Conservation (phyloP, 2,329 filamentous ascomycete genomes). For the Emericellopsis atlantica region DNA sequence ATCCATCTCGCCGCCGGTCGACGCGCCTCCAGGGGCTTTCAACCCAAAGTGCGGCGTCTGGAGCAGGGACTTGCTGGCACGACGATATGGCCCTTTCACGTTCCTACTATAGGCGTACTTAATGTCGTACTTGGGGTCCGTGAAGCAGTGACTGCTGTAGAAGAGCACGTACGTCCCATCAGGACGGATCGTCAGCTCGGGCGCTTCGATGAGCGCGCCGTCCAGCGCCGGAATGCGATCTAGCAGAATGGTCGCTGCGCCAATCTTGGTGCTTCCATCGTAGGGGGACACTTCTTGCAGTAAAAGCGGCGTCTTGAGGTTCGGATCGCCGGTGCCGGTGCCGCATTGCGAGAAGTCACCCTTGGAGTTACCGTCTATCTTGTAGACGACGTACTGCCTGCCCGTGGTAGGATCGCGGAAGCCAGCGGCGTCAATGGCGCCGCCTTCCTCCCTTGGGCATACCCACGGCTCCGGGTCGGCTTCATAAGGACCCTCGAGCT, state of each 20-base stretch:
- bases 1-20: constrained; percentile 14
- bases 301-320: constrained; percentile 39
- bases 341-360: constrained; percentile 17
- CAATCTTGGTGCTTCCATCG: constrained; percentile 36
- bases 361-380: constrained; percentile 51
- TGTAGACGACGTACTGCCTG: constrained; percentile 48
- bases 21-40: constrained; percentile 26
- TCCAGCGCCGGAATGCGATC: constrained; percentile 26
- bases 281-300: constrained; percentile 37
- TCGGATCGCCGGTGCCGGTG: constrained; percentile 25
- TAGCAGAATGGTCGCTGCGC: constrained; percentile 32
- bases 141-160: constrained; percentile 49
- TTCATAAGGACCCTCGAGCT: constrained; percentile 37
- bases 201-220: constrained; percentile 49
- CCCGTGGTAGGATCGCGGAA: constrained; percentile 41
- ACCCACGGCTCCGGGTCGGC: constrained; percentile 33
- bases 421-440: constrained; percentile 50
- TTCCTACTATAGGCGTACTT: constrained; percentile 38
- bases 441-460: constrained; percentile 39
- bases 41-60: constrained; percentile 22
- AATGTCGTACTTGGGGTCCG: constrained; percentile 41
- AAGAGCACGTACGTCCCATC: constrained; percentile 46
- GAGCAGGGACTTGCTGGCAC: constrained; percentile 18
- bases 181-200: constrained; percentile 31
- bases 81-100: constrained; percentile 23